phyloP scores from a whole-genome alignment of 192 early-diverging fungal genomes.

The Blastocladiella britannica region DNA sequence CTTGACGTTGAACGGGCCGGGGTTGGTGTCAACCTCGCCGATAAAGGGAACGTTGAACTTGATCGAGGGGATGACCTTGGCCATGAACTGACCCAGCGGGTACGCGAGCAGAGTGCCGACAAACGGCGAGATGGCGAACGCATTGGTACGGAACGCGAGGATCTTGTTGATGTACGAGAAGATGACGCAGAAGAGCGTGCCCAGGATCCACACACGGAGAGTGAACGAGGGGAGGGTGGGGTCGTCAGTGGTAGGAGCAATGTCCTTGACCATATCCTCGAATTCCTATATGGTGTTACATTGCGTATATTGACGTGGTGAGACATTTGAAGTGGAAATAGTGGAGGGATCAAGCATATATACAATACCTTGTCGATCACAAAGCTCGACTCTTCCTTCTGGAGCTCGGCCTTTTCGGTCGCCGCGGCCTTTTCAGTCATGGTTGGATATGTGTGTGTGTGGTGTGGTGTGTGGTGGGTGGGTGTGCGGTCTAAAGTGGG shows the following conservation, averaged over 20 bases:
- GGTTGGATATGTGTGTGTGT: too few relatives aligned
- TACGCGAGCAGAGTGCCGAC: conserved; percentile 59
- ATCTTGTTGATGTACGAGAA: conserved; percentile 19
- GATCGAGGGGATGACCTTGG: conserved; percentile 25
- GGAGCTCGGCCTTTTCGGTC: background rate
- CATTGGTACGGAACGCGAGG: conserved; percentile 18
- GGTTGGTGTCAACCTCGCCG: too few relatives aligned
- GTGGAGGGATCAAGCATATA: too few relatives aligned
- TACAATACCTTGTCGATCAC: conserved; percentile 1
- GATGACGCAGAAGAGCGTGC: conserved; percentile 30
- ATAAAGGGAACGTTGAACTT: conserved; percentile 23
- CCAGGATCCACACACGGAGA: conserved; percentile 49
- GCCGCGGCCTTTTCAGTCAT: background rate
- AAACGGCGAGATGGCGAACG: too few relatives aligned
- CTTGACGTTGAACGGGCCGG: conserved; percentile 72
- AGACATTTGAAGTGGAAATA: too few relatives aligned
- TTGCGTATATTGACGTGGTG: too few relatives aligned
- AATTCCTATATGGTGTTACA: too few relatives aligned
- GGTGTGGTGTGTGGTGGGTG: too few relatives aligned
- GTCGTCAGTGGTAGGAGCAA: conserved; percentile 44
- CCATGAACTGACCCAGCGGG: conserved; percentile 47
- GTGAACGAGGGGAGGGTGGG: conserved; percentile 41
- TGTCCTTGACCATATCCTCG: background rate
- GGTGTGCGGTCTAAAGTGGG: too few relatives aligned
- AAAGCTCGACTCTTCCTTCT: background rate